Evolutionary conservation across 805 yeast species (phyloP), one percentile per base, ranked within the genome.

Genomic region (Cyberlindnera veronae): DNA sequence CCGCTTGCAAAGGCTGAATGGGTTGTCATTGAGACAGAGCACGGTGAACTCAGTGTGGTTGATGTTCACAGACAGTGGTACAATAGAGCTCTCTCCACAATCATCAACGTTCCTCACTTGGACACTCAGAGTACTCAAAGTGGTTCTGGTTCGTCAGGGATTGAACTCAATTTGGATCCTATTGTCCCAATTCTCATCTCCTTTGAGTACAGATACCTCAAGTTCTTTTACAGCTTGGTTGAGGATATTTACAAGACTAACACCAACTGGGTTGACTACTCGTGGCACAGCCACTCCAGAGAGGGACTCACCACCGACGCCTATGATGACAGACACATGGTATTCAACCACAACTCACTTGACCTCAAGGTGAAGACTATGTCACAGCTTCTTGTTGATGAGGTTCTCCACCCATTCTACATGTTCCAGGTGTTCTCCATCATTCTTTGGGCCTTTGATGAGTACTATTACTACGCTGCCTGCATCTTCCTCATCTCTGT

Each of bases 371-470:
- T 84, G 42, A 91, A 89, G 46, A 59, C 90, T 1, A 66, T 78
- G 1, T 24, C 66, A 0, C 78, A 79, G 56, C 70, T 93, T 32
- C 68, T 93, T 26, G 68, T 84, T 19, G 95, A 88, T 55, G 99
- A 93, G 60, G 87, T 89, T 0, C 65, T 93, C 30, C 98, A 93
- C 61, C 99, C 99, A 1, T 93, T 93, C 59, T 93, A 93, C 60
- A 75, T 95, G 31, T 93, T 93, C 60, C 99, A 93, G 66, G 81
- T 91, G 1, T 91, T 91, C 58, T 89, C 97, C 3, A 84, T 93
- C 41, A 66, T 90, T 23, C 67, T 93, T 32, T 93, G 99, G 99
- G 72, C 88, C 10, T 76, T 88, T 13, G 99, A 93, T 61, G 83
- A 85, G 52, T 93, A 95, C 62, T 85, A 82, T 60, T 93, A 91